These are phyloP conservation scores for Rhododendron ovatum DNA, from an alignment of 148 eudicot species.

Conservation along the genomic window DNA sequence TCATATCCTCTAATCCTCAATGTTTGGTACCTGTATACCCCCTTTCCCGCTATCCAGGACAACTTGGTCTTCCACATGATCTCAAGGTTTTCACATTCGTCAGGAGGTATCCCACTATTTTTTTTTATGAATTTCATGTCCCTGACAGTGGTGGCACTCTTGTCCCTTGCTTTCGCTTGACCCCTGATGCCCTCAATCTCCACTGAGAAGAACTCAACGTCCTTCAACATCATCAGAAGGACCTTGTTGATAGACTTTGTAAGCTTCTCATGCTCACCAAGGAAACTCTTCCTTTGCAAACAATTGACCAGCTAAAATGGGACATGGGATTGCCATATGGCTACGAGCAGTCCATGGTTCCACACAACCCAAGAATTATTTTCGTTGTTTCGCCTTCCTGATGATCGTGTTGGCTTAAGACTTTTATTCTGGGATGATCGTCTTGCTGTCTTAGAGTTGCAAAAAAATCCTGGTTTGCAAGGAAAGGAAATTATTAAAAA, in stretches of 20 bases:
- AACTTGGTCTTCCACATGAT: slow-evolving; percentile 60
- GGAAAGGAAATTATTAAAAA: slow-evolving; percentile 13
- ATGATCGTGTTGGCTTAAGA: slow-evolving; percentile 70
- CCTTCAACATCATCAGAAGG: slow-evolving; percentile 31
- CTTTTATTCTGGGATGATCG: slow-evolving; percentile 54
- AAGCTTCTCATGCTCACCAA: slow-evolving; percentile 76
- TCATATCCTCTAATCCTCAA: slow-evolving; percentile 44
- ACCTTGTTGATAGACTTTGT: slow-evolving; percentile 51
- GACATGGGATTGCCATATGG: slow-evolving; percentile 84
- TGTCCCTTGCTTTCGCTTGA: slow-evolving; percentile 70
- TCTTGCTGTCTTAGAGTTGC: slow-evolving; percentile 62
- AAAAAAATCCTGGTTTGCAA: slow-evolving; percentile 26
- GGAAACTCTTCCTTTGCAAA: slow-evolving; percentile 66
- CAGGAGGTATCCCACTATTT: slow-evolving; percentile 74
- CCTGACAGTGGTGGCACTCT: slow-evolving; percentile 72
- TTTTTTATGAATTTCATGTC: slow-evolving; percentile 57
- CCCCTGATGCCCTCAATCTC: slow-evolving; percentile 44
- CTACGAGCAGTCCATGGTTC: slow-evolving; percentile 43
- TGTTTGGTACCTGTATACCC: slow-evolving; percentile 52
- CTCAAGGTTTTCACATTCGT: slow-evolving; percentile 60
- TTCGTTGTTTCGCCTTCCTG: slow-evolving; percentile 44
- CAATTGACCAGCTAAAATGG: slow-evolving; percentile 83
- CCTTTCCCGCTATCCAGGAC: slow-evolving; percentile 49
- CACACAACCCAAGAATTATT: slow-evolving; percentile 35
- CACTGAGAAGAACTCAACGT: slow-evolving; percentile 34